These are phyloP conservation scores for Lichtheimia ornata DNA, from an alignment of 371 early-diverging fungal genomes.

Conservation along the genomic window DNA sequence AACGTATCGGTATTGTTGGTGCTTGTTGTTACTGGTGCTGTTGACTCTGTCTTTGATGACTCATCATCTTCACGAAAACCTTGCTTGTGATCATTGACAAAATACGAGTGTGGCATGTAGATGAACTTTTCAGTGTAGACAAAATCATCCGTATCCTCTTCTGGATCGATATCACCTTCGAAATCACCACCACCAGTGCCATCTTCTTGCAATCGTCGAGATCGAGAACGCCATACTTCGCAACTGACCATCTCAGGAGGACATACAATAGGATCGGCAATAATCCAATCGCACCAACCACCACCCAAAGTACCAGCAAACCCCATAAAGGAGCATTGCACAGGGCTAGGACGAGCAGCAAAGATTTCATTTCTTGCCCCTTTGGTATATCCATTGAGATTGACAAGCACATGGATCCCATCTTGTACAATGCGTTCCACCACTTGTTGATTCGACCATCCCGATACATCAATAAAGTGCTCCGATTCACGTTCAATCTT, in stretches of 20 bases:
- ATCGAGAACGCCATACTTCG: slow-evolving; percentile 62
- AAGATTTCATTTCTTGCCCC: slow-evolving; percentile 93
- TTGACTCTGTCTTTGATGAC: slow-evolving; percentile 10
- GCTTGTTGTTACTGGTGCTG: slow-evolving; percentile 12
- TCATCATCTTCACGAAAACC: slow-evolving; percentile 81
- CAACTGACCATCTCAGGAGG: slow-evolving; percentile 83
- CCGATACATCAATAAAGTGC: slow-evolving; percentile 75
- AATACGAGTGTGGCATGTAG: slow-evolving; percentile 92
- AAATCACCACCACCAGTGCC: slow-evolving; percentile 45
- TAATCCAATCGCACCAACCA: slow-evolving; percentile 91
- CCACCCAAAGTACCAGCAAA: slow-evolving; percentile 91
- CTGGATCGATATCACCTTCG: slow-evolving; percentile 78
- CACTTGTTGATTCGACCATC: slow-evolving; percentile 78
- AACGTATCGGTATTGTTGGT: slow-evolving; percentile 38
- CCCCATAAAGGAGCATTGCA: slow-evolving; percentile 91
- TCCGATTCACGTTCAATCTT: slow-evolving; percentile 84
- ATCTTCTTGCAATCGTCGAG: background rate
- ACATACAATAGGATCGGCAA: slow-evolving; percentile 86
- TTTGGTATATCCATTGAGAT: slow-evolving; percentile 94
- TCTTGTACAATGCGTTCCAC: slow-evolving; percentile 75
- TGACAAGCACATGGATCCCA: slow-evolving; percentile 85
- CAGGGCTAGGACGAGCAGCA: slow-evolving; percentile 88
- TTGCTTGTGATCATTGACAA: slow-evolving; percentile 92
- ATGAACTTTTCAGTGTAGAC: slow-evolving; percentile 88
- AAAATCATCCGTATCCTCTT: slow-evolving; percentile 65